These are phyloP conservation scores for Candida anglica DNA, from an alignment of 805 yeast species.

Conservation along the genomic window DNA sequence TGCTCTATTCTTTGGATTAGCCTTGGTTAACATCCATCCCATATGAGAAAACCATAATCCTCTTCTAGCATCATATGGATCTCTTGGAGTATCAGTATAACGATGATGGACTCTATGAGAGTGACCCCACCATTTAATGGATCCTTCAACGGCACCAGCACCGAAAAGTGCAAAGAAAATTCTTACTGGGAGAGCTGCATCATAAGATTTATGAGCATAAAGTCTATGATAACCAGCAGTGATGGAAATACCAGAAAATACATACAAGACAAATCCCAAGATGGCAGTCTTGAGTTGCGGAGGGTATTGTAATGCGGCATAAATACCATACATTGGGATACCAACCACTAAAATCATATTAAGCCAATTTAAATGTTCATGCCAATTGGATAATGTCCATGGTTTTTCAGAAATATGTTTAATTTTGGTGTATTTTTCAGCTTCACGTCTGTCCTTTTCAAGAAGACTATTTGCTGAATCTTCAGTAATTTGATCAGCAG, in stretches of 20 bases:
- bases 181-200: constrained; percentile 57
- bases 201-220: constrained; percentile 73
- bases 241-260: constrained; percentile 66
- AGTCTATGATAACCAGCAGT: constrained; percentile 84
- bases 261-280: constrained; percentile 52
- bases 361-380: constrained; percentile 74
- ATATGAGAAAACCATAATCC: constrained; percentile 83
- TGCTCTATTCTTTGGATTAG: constrained; percentile 79
- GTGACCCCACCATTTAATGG: constrained; percentile 88
- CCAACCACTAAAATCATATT: constrained; percentile 61
- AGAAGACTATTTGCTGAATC: constrained; percentile 44
- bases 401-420: constrained; percentile 74
- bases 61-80: constrained; percentile 77
- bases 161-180: constrained; percentile 73
- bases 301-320: constrained; percentile 41
- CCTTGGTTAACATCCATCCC: constrained; percentile 81
- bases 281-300: constrained; percentile 49
- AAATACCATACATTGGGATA: constrained; percentile 55
- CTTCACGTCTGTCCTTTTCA: constrained; percentile 36
- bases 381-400: constrained; percentile 72
- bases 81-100: constrained; percentile 78
- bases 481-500: constrained; percentile 58
- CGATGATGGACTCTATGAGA: constrained; percentile 83
- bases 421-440: constrained; percentile 33
- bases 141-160: constrained; percentile 80